Percentiles rank a stretch among this genome's conserved stretches.
phyloP scores from a whole-genome alignment of 768 basidiomycete species.

The Suillus alpinus region DNA sequence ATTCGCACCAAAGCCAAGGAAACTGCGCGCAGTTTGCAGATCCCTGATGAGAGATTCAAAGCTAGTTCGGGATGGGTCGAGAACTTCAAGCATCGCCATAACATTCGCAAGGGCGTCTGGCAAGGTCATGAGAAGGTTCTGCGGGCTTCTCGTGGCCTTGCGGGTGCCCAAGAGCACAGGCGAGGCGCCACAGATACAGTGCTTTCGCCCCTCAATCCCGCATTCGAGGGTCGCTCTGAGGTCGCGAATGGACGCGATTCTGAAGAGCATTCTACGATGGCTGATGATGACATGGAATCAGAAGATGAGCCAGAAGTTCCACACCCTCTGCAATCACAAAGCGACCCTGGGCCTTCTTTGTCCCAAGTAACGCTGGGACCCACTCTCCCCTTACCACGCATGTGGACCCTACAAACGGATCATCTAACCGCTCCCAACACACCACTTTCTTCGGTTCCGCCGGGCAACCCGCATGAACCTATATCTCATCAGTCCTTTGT shows the following conservation, averaged over 20 bases:
- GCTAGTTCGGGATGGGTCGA: conserved; percentile 92
- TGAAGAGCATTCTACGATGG: conserved; percentile 18
- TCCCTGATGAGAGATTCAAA: conserved; percentile 76
- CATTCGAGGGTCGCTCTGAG: conserved; percentile 35
- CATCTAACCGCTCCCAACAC: conserved; percentile 24
- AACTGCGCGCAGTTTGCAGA: conserved; percentile 53
- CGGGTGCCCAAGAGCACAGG: conserved; percentile 33
- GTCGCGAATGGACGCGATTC: conserved; percentile 21
- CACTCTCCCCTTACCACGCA: conserved; percentile 30
- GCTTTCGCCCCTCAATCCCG: conserved; percentile 39
- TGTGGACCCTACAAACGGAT: conserved; percentile 33
- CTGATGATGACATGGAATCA: conserved; percentile 37
- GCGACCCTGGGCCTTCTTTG: conserved; percentile 27
- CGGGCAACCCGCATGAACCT: conserved; percentile 26
- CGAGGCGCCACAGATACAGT: conserved; percentile 32
- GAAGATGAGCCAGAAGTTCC: conserved; percentile 32
- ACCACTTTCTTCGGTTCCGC: conserved; percentile 31
- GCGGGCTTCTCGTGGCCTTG: conserved; percentile 28
- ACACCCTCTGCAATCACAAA: conserved; percentile 22
- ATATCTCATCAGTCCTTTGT: conserved; percentile 29
- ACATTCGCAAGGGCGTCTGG: conserved; percentile 68
- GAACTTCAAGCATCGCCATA: conserved; percentile 83
- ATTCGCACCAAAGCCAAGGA: conserved; percentile 67
- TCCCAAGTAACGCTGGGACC: conserved; percentile 25
- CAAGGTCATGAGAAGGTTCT: conserved; percentile 37